Percentiles rank a stretch among this genome's conserved stretches.
Conservation (phyloP, 352 stramenopile species). For the Blastocystis hominis region DNA sequence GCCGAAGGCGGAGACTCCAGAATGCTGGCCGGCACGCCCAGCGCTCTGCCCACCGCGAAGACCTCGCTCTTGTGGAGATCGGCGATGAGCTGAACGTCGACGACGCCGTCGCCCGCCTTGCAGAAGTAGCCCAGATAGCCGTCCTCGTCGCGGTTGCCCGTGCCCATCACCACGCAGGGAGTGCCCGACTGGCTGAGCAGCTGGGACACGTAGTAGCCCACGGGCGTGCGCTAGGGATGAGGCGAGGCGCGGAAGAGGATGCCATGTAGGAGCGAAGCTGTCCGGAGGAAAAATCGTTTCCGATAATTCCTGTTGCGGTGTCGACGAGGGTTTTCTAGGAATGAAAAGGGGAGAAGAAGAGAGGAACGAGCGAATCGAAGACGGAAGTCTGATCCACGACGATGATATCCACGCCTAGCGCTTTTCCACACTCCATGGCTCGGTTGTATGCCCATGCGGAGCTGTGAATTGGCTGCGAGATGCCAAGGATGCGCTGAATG, state of each 20-base stretch:
- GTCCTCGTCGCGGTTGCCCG: slow-evolving; percentile 31
- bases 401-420: slow-evolving; percentile 13
- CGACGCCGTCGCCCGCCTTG: not conserved
- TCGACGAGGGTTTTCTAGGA: slow-evolving; percentile 16
- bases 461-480: slow-evolving; percentile 43
- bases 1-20: slow-evolving; percentile 26
- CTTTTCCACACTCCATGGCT: slow-evolving; percentile 35
- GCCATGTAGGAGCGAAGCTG: slow-evolving; percentile 48
- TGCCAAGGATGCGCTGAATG: slow-evolving; percentile 41
- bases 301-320: not conserved
- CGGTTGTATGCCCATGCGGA: slow-evolving; percentile 25
- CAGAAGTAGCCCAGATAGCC: slow-evolving; percentile 56
- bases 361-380: not conserved
- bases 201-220: slow-evolving; percentile 42
- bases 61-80: slow-evolving; percentile 58
- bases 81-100: slow-evolving; percentile 38
- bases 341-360: not conserved
- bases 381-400: slow-evolving; percentile 1
- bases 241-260: not conserved
- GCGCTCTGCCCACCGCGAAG: slow-evolving; percentile 28
- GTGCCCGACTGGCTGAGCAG: slow-evolving; percentile 6
- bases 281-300: slow-evolving; percentile 19
- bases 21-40: slow-evolving; percentile 54
- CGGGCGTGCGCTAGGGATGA: slow-evolving; percentile 25
- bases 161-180: slow-evolving; percentile 45